phyloP scores from a whole-genome alignment of 1,284 basidiomycete genomes.

The Coniferiporia weirii region DNA sequence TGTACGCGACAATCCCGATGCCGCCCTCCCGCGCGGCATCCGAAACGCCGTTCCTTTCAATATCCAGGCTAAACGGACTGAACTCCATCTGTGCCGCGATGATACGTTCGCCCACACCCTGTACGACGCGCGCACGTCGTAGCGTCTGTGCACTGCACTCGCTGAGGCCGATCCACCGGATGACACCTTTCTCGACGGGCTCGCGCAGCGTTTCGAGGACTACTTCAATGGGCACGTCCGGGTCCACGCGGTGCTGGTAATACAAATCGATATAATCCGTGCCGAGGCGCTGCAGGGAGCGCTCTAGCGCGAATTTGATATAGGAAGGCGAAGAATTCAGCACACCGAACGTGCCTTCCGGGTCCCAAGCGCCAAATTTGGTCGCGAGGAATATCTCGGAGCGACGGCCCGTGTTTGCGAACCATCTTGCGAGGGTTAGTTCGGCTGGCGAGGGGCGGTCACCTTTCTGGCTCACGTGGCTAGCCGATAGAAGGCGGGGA shows the following conservation, averaged over 20 bases:
- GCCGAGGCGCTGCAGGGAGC: conserved; percentile 23
- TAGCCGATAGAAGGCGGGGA: background rate
- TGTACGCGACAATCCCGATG: conserved; percentile 37
- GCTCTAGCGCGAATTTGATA: conserved; percentile 23
- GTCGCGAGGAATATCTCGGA: conserved; percentile 29
- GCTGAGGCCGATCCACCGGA: conserved; percentile 30
- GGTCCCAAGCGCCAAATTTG: conserved; percentile 23
- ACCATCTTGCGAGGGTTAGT: conserved; percentile 16
- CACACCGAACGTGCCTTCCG: background rate
- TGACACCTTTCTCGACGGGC: conserved; percentile 30
- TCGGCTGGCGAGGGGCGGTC: conserved; percentile 2
- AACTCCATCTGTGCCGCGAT: background rate
- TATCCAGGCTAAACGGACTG: background rate
- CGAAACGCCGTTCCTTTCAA: conserved; percentile 27
- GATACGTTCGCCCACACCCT: conserved; percentile 18
- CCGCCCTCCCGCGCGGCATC: conserved; percentile 30
- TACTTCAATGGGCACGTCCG: conserved; percentile 31
- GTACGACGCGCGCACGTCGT: conserved; percentile 28
- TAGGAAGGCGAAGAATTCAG: conserved; percentile 21
- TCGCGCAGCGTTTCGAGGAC: conserved; percentile 29
- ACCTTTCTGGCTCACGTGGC: background rate
- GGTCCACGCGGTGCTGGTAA: conserved; percentile 29
- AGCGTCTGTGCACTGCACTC: conserved; percentile 35
- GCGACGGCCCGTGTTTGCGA: conserved; percentile 22
- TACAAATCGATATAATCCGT: conserved; percentile 28